Evolutionary conservation across 306 rosid species (phyloP).

Genomic region (Malus orientalis): DNA sequence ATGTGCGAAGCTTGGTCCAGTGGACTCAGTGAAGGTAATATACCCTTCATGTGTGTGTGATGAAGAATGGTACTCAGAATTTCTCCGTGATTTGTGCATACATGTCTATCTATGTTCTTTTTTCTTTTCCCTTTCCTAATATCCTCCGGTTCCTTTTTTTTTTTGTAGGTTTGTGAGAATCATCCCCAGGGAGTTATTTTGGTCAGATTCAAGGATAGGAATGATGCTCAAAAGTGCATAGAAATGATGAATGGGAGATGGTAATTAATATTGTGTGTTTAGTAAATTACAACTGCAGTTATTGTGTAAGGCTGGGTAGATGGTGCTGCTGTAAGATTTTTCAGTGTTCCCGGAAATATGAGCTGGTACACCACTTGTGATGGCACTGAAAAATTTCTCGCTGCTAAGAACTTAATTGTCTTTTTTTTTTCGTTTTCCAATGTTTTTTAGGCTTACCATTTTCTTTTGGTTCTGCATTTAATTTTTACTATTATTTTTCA

Average conservation of each 20-base stretch:
- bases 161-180: constrained; percentile 75
- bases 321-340: background rate
- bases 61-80: background rate
- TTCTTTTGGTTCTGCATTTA: background rate
- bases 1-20: constrained; percentile 72
- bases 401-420: background rate
- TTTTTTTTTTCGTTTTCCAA: no score
- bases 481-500: background rate
- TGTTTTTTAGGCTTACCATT: background rate
- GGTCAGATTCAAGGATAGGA: constrained; percentile 82
- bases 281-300: background rate
- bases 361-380: no score
- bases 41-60: background rate
- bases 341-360: background rate
- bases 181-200: constrained; percentile 97
- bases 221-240: constrained; percentile 89
- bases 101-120: background rate
- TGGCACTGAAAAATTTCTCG: background rate
- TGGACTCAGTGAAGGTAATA: constrained; percentile 74
- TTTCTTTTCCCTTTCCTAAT: constrained; percentile 3
- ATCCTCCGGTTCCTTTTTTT: constrained; percentile 1
- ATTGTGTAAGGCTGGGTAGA: background rate
- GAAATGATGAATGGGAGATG: constrained; percentile 95
- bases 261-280: constrained; percentile 31
- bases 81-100: background rate